These are phyloP conservation scores for Phytophthora gonapodyides DNA, from an alignment of 352 stramenopile genomes.

Conservation along the genomic window DNA sequence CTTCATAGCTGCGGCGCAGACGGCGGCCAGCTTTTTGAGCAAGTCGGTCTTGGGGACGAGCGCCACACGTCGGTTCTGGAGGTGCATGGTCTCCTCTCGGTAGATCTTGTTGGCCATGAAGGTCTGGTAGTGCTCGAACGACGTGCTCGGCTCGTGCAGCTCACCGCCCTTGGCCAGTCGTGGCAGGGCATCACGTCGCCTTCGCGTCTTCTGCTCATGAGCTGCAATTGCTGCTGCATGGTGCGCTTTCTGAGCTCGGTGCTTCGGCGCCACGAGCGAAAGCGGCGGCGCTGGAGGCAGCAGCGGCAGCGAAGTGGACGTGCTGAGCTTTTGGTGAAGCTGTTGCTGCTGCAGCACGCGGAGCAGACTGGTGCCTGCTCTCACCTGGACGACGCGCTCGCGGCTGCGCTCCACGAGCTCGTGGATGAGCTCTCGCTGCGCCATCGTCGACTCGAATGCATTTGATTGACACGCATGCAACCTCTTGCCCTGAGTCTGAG, in stretches of 20 bases:
- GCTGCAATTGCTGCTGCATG: not conserved
- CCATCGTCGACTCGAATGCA: conserved; percentile 10
- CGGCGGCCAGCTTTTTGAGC: conserved; percentile 41
- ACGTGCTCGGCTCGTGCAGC: conserved; percentile 14
- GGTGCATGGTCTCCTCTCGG: conserved; percentile 39
- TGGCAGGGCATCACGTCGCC: conserved; percentile 14
- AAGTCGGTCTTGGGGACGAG: conserved; percentile 33
- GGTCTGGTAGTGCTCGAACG: conserved; percentile 48
- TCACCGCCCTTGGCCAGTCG: conserved; percentile 8
- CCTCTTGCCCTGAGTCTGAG: conserved; percentile 8
- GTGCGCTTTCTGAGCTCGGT: not conserved
- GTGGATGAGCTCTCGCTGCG: conserved; percentile 57
- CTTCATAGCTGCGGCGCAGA: conserved; percentile 25
- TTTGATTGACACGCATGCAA: not conserved
- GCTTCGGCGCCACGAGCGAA: conserved; percentile 5
- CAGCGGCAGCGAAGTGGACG: conserved; percentile 19
- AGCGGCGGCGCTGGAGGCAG: conserved; percentile 19
- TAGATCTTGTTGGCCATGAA: conserved; percentile 56
- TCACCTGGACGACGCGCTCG: conserved; percentile 59
- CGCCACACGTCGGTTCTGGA: conserved; percentile 48
- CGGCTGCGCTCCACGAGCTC: conserved; percentile 64
- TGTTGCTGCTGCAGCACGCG: conserved; percentile 39
- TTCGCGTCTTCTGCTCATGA: not conserved
- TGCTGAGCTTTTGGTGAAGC: not conserved
- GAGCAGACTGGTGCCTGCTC: conserved; percentile 51